Evolutionary conservation across 1,139 yeast species (phyloP).

Genomic region (Nakaseomyces delphensis): DNA sequence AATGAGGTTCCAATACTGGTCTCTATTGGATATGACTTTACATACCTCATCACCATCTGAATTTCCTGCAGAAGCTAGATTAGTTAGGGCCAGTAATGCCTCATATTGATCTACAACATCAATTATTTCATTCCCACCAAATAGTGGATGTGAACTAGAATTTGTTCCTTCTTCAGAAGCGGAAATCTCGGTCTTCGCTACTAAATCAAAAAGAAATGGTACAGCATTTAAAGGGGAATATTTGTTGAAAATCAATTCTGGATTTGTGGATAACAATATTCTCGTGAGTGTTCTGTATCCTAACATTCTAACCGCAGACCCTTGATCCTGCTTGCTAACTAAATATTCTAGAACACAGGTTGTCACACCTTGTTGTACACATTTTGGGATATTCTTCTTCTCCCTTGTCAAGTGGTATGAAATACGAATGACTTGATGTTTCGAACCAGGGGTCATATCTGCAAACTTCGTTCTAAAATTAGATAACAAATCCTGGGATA

Average conservation of each 20-base stretch:
- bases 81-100: slow-evolving; percentile 41
- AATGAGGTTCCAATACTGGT: slow-evolving; percentile 34
- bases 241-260: slow-evolving; percentile 24
- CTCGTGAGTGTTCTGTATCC: slow-evolving; percentile 26
- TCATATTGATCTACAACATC: slow-evolving; percentile 35
- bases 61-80: slow-evolving; percentile 37
- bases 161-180: slow-evolving; percentile 6
- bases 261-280: slow-evolving; percentile 25
- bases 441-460: slow-evolving; percentile 19
- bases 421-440: slow-evolving; percentile 23
- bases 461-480: slow-evolving; percentile 12
- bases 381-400: slow-evolving; percentile 13
- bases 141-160: slow-evolving; percentile 7
- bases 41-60: slow-evolving; percentile 31
- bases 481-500: slow-evolving; percentile 21
- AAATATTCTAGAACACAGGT: slow-evolving; percentile 22
- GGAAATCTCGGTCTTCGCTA: slow-evolving; percentile 4
- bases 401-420: slow-evolving; percentile 24
- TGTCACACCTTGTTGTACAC: slow-evolving; percentile 27
- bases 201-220: slow-evolving; percentile 24
- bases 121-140: slow-evolving; percentile 13
- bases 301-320: slow-evolving; percentile 15
- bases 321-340: slow-evolving; percentile 13
- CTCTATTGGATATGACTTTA: slow-evolving; percentile 26
- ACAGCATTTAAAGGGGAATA: slow-evolving; percentile 28